A percentile compares a stretch with the other conserved stretches of the same genome.
phyloP scores from a whole-genome alignment of 805 yeast genomes.

The Candida tallmaniae region DNA sequence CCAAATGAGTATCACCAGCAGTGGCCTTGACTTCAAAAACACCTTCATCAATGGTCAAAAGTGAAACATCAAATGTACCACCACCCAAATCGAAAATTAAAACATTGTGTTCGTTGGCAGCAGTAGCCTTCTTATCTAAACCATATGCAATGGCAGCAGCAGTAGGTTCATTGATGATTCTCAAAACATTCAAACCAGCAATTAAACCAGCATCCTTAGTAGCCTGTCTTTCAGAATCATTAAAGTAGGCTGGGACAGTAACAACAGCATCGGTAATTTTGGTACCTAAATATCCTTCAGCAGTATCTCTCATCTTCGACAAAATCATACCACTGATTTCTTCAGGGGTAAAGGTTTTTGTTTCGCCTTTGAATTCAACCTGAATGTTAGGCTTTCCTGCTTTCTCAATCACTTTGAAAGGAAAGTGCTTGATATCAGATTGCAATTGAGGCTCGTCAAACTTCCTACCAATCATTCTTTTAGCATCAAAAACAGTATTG shows the following conservation, averaged over 20 bases:
- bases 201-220: slow-evolving; percentile 42
- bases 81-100: slow-evolving; percentile 95
- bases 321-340: slow-evolving; percentile 93
- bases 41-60: slow-evolving; percentile 84
- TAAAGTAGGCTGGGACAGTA: slow-evolving; percentile 42
- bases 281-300: slow-evolving; percentile 84
- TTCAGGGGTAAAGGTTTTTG: slow-evolving; percentile 85
- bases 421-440: slow-evolving; percentile 81
- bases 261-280: slow-evolving; percentile 57
- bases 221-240: slow-evolving; percentile 43
- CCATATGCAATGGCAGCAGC: slow-evolving; percentile 46
- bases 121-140: slow-evolving; percentile 50
- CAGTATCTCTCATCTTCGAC: slow-evolving; percentile 88
- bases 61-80: slow-evolving; percentile 93
- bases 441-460: slow-evolving; percentile 76
- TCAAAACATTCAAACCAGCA: slow-evolving; percentile 43
- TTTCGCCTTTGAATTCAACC: slow-evolving; percentile 86
- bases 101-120: slow-evolving; percentile 68
- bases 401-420: slow-evolving; percentile 73
- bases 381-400: slow-evolving; percentile 83
- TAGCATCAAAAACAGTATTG: slow-evolving; percentile 93
- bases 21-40: slow-evolving; percentile 91
- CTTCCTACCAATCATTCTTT: slow-evolving; percentile 86
- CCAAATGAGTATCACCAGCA: slow-evolving; percentile 95
- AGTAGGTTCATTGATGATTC: slow-evolving; percentile 43